Evolutionary conservation across 192 early-diverging fungal genomes (phyloP), one percentile per base, ranked within the genome.

Genomic region (Pilaira anomala): DNA sequence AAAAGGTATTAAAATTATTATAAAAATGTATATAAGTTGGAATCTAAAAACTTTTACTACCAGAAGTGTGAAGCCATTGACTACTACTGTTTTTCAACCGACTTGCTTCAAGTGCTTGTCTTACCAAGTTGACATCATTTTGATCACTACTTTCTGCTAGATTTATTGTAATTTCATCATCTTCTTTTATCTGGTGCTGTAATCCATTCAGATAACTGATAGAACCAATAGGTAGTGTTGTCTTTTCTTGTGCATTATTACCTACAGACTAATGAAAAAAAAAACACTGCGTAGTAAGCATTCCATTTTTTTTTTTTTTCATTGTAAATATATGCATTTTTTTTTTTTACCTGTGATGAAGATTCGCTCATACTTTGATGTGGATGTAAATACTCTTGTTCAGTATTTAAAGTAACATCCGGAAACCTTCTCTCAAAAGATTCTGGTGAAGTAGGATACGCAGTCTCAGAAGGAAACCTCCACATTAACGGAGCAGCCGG

Each of bases 371-470:
- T 22, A 19, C 48, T 25, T n/a, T 50, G 48, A 11, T 50, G 11
- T 36, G 33, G 33, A 36, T 36, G 6, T 9, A 0, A 36, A 36
- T 5, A 3, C 11, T 36, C 33, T 36, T 36, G 33, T 9, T 9
- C 33, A 3, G 33, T 36, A 9, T 5, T 36, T 36, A 36, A 5
- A 9, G 33, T 4, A 36, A 36, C 11, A 9, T 5, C 33, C 6
- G 44, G 16, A 19, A 46, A 16, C 16, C 44, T 46, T 19, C 18
- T 46, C 16, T 46, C 44, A 5, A 46, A 46, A 18, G 36, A 24
- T 40, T 63, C 62, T 42, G 62, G 62, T 1, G 62, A 63, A 16
- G 40, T 48, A 26, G 62, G 62, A 52, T 63, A 63, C 0, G 29
- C 49, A 19, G 36, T 41, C 13, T 58, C 40, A 24, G 33, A 7